Conservation (phyloP, 169 alveolate genomes). For the Plasmodium gallinaceum region DNA sequence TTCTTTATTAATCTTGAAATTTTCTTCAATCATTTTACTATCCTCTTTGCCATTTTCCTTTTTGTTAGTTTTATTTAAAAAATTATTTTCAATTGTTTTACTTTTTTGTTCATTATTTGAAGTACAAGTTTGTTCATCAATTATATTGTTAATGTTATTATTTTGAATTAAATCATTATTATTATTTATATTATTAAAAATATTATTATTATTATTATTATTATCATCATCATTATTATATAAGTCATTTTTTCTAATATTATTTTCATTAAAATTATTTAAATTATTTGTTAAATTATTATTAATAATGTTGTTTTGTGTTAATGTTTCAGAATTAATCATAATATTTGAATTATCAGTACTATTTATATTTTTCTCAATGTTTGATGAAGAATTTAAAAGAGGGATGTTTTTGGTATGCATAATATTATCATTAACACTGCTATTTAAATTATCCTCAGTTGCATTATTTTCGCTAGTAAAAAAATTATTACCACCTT, state of each 20-base stretch:
- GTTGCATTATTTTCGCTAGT: constrained; percentile 3
- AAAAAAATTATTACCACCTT: background rate
- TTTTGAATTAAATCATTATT: constrained; percentile 1
- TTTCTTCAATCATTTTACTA: constrained; percentile 5
- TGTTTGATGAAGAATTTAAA: background rate
- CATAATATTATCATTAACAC: background rate
- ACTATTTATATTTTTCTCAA: background rate
- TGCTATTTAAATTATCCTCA: background rate
- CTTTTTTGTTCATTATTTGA: background rate
- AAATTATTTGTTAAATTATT: constrained; percentile 65
- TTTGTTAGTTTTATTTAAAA: constrained; percentile 27
- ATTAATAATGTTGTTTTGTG: constrained; percentile 68
- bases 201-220: background rate
- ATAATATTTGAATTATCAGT: background rate
- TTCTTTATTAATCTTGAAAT: constrained; percentile 4
- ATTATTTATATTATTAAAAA: constrained; percentile 1
- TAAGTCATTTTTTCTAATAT: background rate
- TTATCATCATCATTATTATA: constrained; percentile 1
- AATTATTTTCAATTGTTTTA: background rate
- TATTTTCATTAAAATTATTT: background rate
- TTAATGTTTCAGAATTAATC: background rate
- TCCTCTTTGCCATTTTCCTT: constrained; percentile 22
- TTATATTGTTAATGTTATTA: constrained; percentile 1
- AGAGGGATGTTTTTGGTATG: background rate
- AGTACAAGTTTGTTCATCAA: background rate